Evolutionary conservation across 2,329 filamentous ascomycete species (phyloP), one percentile per base, ranked within the genome.

Genomic region (Colletotrichum tanaceti): DNA sequence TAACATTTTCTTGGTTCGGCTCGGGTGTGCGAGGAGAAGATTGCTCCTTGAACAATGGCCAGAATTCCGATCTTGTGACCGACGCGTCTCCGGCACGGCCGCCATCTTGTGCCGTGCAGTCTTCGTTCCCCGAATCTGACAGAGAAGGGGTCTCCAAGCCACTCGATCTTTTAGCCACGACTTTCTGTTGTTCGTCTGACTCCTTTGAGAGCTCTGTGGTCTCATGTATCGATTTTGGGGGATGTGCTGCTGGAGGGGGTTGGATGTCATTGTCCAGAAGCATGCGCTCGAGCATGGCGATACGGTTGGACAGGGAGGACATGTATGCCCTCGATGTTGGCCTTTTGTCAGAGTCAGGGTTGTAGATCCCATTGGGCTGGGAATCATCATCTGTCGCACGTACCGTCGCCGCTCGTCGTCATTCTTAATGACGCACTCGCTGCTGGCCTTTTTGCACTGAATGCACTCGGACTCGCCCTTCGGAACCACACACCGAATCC

Each of bases 251-350:
- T 16, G 84, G 83, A 11, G 86, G 85, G 24, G 83, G 80, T 2
- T 80, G 78, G 20, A 84, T 79, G 58, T 85, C 85, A 41, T 80
- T 81, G 46, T 86, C 83, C 64, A 81, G 74, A 4, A 88, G 79
- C 81, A 87, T 80, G 18, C 76, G 76, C 75, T 88, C 86, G 0
- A 88, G 78, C 68, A 87, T 71, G 9, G 80, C 77, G 50, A 87
- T 85, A 5, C 86, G 81, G 28, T 85, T 84, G n/a, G 85, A 85
- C 13, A 88, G 77, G 1, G 85, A 87, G 47, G 83, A 84, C 81
- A 87, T 86, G 75, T 87, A 88, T 61, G 86, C 86, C 74, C 86
- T 84, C 22, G 85, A 87, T 41, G 87, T 86, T 9, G 86, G 86
- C 44, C 85, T 54, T 54, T 87, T 46, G 18, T 41, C 24, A 52